phyloP scores from a whole-genome alignment of 495 filamentous ascomycete genomes.

The Daldinia childiae region DNA sequence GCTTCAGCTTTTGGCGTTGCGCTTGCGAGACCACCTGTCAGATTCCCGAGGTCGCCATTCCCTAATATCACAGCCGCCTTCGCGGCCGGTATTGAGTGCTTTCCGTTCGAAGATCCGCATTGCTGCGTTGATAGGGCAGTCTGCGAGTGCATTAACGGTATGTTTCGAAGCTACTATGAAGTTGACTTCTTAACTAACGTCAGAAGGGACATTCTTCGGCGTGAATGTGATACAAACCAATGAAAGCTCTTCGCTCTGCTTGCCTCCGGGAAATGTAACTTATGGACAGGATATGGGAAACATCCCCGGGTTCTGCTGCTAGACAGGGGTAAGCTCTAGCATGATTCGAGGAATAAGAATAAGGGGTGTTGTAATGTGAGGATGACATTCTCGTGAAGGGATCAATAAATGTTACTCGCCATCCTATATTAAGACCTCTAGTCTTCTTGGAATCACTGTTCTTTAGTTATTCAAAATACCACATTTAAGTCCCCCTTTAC shows the following conservation, averaged over 20 bases:
- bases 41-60: constrained; percentile 4
- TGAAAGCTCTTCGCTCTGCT: constrained; percentile 22
- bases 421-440: not conserved
- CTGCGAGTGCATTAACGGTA: constrained; percentile 43
- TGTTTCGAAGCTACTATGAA: not conserved
- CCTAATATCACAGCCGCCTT: constrained; percentile 12
- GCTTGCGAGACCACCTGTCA: constrained; percentile 10
- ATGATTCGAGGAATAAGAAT: not conserved
- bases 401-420: not conserved
- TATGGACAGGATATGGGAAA: constrained; percentile 33
- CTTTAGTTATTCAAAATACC: not conserved
- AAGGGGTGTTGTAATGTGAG: not conserved
- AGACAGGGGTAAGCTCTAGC: not conserved
- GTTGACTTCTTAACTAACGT: not conserved
- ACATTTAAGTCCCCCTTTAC: not conserved
- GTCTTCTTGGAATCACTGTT: not conserved
- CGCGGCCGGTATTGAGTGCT: constrained; percentile 15
- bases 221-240: constrained; percentile 26
- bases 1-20: constrained; percentile 5
- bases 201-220: constrained; percentile 37
- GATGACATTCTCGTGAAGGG: not conserved
- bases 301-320: constrained; percentile 41
- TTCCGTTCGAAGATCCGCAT: constrained; percentile 41
- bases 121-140: constrained; percentile 37
- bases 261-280: constrained; percentile 26